Conservation (phyloP, 805 yeast genomes). For the Pichia insulana region DNA sequence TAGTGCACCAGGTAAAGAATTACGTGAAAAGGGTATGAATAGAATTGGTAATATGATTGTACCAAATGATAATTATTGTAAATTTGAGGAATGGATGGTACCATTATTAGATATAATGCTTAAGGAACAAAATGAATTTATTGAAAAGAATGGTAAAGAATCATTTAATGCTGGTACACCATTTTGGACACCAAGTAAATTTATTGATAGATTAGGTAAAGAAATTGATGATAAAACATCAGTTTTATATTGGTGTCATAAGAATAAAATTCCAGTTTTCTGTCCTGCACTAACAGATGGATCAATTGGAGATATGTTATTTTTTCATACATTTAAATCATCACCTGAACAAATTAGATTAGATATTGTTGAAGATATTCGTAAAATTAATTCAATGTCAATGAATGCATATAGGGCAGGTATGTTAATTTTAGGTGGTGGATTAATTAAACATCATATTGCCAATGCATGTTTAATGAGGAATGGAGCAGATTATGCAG, state of each 20-base stretch:
- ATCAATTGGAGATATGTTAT: slow-evolving; percentile 96
- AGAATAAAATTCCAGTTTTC: slow-evolving; percentile 90
- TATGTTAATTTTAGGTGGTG: slow-evolving; percentile 95
- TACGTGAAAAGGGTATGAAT: slow-evolving; percentile 94
- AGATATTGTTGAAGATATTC: slow-evolving; percentile 90
- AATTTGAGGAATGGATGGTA: slow-evolving; percentile 97
- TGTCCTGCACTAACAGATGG: slow-evolving; percentile 99
- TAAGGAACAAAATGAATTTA: slow-evolving; percentile 76
- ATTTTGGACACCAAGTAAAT: slow-evolving; percentile 91
- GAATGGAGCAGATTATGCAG: slow-evolving; percentile 98
- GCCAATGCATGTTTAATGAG: slow-evolving; percentile 98
- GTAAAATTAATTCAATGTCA: slow-evolving; percentile 84
- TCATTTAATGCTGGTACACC: slow-evolving; percentile 57
- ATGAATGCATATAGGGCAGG: slow-evolving; percentile 95
- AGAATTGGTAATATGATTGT: slow-evolving; percentile 95
- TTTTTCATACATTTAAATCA: slow-evolving; percentile 94
- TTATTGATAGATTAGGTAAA: slow-evolving; percentile 88
- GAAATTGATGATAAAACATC: slow-evolving; percentile 92
- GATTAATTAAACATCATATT: slow-evolving; percentile 92
- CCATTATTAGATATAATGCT: slow-evolving; percentile 84
- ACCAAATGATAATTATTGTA: slow-evolving; percentile 96
- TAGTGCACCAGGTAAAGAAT: slow-evolving; percentile 63
- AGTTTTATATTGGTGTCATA: slow-evolving; percentile 96
- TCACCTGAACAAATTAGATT: slow-evolving; percentile 83
- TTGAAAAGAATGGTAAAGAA: slow-evolving; percentile 42